Base-by-base conservation (phyloP, 129 eudicot species). In the Artemisia tridentata region DNA sequence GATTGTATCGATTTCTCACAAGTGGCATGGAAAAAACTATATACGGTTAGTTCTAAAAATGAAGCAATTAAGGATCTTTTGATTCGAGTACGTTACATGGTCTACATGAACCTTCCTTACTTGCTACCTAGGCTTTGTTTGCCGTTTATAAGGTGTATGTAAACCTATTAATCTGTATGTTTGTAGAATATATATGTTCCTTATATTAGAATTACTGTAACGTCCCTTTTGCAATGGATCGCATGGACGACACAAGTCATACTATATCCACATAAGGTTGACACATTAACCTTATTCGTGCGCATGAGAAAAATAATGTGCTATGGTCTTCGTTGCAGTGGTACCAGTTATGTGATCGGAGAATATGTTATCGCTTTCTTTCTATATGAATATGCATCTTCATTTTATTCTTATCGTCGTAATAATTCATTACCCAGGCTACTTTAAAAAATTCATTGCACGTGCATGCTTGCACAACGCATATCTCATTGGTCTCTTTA, bases 371-470 rank as follows among this genome's bases (percentile, higher is more conserved):
- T 69, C 65, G 11, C 48, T 52, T 60, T 58, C 70, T 68, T 76
- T 68, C 45, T 7, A 15, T 60, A 19, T 62, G 67, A 69, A 70
- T 69, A 69, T 77, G 57, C 76, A 69, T 77, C 81, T 77, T 70
- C 46, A 51, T 45, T 20, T 62, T 77, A 77, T 77, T 77, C 76
- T 77, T 51, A 48, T 52, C 38, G 27, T 58, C 57, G 5, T 76
- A 77, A 77, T 77, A 69, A 77, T 77, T 70, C 72, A 70, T 6
- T 7, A 43, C 72, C 45, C 80, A 20, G 23, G 23, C 23, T 65
- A 70, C 67, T 71, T 63, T 1, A 53, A 76, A 53, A 76, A 64
- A 68, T 76, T 76, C 55, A 77, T 43, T 11, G 58, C 75, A 51
- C 63, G 64, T 68, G 75, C 64, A 29, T 57, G 9, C 48, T 29